Conservation (phyloP, 2,329 filamentous ascomycete species). For the Talaromyces sp. region DNA sequence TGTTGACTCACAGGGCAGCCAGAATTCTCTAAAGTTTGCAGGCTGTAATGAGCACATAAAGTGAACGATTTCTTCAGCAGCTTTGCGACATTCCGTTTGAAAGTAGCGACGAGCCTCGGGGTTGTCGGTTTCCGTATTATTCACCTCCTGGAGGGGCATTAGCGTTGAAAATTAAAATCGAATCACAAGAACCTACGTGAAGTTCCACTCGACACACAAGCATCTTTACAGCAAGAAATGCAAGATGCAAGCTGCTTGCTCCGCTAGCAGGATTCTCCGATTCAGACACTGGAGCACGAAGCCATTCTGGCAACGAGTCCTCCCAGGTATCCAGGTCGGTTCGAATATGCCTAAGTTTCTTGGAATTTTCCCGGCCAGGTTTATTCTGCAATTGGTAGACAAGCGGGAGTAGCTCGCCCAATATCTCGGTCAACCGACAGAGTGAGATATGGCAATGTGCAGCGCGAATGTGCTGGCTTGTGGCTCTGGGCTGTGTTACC, state of each 20-base stretch:
- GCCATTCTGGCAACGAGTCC: conserved; percentile 44
- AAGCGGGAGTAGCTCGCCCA: conserved; percentile 45
- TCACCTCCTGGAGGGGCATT: conserved; percentile 35
- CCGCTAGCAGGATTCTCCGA: conserved; percentile 37
- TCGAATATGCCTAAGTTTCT: conserved; percentile 44
- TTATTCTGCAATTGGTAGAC: conserved; percentile 46
- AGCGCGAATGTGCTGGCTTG: conserved; percentile 43
- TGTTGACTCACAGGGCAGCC: conserved; percentile 44
- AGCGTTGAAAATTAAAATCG: not conserved
- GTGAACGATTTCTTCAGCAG: conserved; percentile 47
- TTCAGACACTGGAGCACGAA: conserved; percentile 34
- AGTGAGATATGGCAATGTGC: conserved; percentile 53
- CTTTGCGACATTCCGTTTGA: conserved; percentile 43
- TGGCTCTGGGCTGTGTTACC: conserved; percentile 33
- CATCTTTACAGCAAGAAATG: conserved; percentile 46
- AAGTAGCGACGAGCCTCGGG: conserved; percentile 50
- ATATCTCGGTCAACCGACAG: conserved; percentile 48
- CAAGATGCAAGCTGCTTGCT: conserved; percentile 44
- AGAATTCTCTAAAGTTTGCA: conserved; percentile 51
- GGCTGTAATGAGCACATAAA: conserved; percentile 48
- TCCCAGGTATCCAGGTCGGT: conserved; percentile 47
- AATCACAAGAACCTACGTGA: conserved; percentile 34
- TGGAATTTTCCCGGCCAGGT: conserved; percentile 42
- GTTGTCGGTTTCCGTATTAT: conserved; percentile 42
- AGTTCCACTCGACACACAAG: conserved; percentile 46